Evolutionary conservation across 2,329 filamentous ascomycete species (phyloP), one percentile per base, ranked within the genome.

Genomic region (Trichoderma guizhouense): DNA sequence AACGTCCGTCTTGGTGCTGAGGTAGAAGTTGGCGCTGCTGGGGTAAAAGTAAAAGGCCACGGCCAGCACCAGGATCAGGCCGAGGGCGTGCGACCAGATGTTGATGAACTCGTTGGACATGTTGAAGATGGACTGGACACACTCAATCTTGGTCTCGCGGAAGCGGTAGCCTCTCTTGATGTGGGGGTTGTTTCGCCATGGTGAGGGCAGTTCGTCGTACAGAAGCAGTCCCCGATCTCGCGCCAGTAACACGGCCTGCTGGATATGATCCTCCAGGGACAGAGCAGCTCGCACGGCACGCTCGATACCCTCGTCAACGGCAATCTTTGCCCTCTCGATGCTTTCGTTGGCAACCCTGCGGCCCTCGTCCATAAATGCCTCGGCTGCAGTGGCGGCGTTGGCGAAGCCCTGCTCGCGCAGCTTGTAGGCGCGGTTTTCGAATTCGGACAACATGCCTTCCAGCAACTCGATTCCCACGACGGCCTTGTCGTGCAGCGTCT

Each of bases 1-100:
- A 72, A 98, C 89, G 79, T 99, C 96, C 63, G 92, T 89, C 69
- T 94, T 97, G 72, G 93, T 94, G 81, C 93, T 97, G 73, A 93
- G 86, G 61, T 89, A 90, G 83, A 98, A 99, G 80, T 97, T 95
- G 78, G 90, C 87, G 75, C 93, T 95, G 64, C 90, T 90, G 0
- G 96, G 96, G 81, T 99, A 99, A 81, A 97, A 97, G 84, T 97
- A 97, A 76, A 99, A 95, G 71, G 96, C 96, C 57, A 98, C 88
- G 14, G 94, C 86, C 47, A 98, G 87, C 61, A 99, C 93, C 74
- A 98, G 86, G 36, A 98, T 79, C n/a, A 98, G 87, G 21, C 96
- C 96, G 34, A 99, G 87, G 14, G 92, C 89, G 80, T 99, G 96
- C 2, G 95, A 95, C 96, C 96, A 99, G 79, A 99, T 99, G 83